Evolutionary conservation across 805 yeast genomes (phyloP), one percentile per base, ranked within the genome.

Genomic region (Suhomyces sp.): DNA sequence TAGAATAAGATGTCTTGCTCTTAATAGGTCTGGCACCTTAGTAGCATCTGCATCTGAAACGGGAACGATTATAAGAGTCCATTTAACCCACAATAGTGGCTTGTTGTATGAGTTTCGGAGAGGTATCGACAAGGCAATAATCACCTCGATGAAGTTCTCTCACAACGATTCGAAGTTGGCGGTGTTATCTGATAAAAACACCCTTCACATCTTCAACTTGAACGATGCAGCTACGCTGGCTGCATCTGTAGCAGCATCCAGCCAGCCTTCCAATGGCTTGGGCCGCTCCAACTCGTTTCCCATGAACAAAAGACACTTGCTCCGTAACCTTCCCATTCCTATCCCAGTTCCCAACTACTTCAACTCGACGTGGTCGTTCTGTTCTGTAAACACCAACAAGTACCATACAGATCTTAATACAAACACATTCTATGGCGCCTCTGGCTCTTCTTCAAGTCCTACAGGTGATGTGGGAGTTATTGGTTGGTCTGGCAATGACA

Each of bases 321-420:
- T 92, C 47, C 80, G 82, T 48, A 80, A 75, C 45, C 56, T 87
- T 8, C 89, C 91, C 10, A 58, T 80, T 1, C 75, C 89, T 47
- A 79, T 84, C 52, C 88, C 91, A 20, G 60, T 74, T 39, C 77
- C 76, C 15, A 76, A 78, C 46, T 91, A 91, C 64, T 87, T 92
- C 67, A 82, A 86, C 48, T 85, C 93, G 1, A 86, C 87, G 13
- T 92, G 97, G 97, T 85, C 94, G 40, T 89, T 87, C 71, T 89
- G 89, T 48, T 86, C 93, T 0, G 75, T 82, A 13, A 86, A 88
- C 59, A 77, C 81, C 17, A 71, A 69, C 50, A 68, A 72, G 47
- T 73, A 72, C 51, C 77, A 71, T 50, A 39, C 58, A 10, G 65
- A 68, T 4, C 20, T 40, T 12, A 20, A 19, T 7, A 5, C 12